Percentiles rank a stretch among this genome's conserved stretches.
Evolutionary conservation across 805 yeast species (phyloP).

Genomic region (Saturnispora serradocipensis): DNA sequence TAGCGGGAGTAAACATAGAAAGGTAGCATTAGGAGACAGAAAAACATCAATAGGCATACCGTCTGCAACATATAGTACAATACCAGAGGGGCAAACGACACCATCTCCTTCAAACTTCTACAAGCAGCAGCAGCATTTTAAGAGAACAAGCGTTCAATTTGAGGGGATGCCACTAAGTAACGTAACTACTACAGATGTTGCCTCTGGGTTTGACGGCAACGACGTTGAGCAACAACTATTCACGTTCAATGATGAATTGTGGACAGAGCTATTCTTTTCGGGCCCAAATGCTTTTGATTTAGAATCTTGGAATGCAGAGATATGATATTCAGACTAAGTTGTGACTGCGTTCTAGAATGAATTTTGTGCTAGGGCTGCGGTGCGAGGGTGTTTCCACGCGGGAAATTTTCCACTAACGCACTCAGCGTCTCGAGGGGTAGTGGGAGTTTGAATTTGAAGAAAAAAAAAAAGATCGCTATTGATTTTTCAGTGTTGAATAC

Average conservation of each 20-base stretch:
- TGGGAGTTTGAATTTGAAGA: neutral
- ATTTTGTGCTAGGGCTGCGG: slow-evolving; percentile 1
- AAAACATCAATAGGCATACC: neutral
- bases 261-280: slow-evolving; percentile 46
- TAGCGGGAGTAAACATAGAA: neutral
- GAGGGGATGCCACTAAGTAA: neutral
- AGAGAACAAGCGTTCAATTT: neutral
- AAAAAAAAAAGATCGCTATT: neutral
- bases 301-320: neutral
- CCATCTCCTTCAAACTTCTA: neutral
- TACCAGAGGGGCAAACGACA: neutral
- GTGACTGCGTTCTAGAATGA: slow-evolving; percentile 15
- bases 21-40: neutral
- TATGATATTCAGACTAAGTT: neutral
- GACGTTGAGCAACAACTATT: slow-evolving; percentile 30
- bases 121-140: neutral
- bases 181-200: slow-evolving; percentile 2
- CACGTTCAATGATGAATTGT: slow-evolving; percentile 60
- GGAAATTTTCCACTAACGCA: neutral
- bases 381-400: slow-evolving; percentile 9
- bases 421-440: neutral
- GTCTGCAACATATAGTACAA: neutral
- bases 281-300: slow-evolving; percentile 4
- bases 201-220: neutral
- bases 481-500: neutral